Evolutionary conservation across 306 rosid genomes (phyloP), one percentile per base, ranked within the genome.

Genomic region (Calophaca sinica): DNA sequence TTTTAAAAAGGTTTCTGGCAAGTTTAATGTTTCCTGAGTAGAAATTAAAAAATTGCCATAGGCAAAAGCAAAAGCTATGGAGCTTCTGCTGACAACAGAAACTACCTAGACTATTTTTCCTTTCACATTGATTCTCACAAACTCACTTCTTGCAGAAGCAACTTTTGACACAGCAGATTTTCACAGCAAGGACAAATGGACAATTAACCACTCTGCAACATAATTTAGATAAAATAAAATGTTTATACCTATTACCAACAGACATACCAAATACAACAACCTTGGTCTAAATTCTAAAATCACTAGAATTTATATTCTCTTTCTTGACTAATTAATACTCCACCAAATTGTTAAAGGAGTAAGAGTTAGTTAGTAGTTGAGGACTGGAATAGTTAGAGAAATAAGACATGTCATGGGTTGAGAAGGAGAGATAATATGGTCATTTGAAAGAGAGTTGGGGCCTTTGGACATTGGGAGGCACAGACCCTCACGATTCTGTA

Each of bases 281-380:
- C 76, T 74, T 59, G 2, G 36, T 32, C 41, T 54, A 35, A 67
- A 29, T 65, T 72, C 58, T 66, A 14, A 74, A 59, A 49, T 9
- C 72, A 60, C 48, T 52, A 54, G 53, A 79, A 68, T 61, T 33
- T 44, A 14, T 42, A 62, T 20, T 20, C 26, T 26, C 59, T 38
- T 39, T 54, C 42, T 48, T 9, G 13, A 55, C 54, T 39, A 66
- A 65, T 49, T 57, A 6, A 72, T 39, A 71, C 5, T 67, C 64
- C 41, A 29, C 46, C 58, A 32, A 55, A 50, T 72, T 35, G 32
- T 4, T 38, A 62, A 62, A 15, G 33, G 31, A 62, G 13, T 62
- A 39, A 29, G 39, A 62, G 26, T 20, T 20, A 1, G 31, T 62
- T 60, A 38, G 68, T 14, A 62, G 68, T 38, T 9, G n/a, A 7